Percentiles rank a stretch among this genome's conserved stretches.
Evolutionary conservation across 768 basidiomycete genomes (phyloP).

Genomic region (Harrya chromipes): DNA sequence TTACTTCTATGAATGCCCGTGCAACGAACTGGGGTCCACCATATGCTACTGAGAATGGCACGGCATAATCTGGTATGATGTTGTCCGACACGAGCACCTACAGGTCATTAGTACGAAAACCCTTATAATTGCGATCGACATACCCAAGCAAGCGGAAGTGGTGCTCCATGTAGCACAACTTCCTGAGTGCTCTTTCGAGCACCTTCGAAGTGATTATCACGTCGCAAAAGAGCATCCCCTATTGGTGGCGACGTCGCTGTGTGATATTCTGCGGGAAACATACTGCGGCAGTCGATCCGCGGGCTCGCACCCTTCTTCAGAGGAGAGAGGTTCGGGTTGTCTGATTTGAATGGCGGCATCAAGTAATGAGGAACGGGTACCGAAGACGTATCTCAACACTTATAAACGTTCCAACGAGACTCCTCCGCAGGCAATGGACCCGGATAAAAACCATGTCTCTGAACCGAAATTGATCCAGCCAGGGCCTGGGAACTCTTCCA

Average conservation of each 20-base stretch:
- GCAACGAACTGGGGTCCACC: conserved; percentile 28
- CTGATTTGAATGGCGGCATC: conserved; percentile 15
- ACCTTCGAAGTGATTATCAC: conserved; percentile 1
- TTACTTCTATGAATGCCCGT: conserved; percentile 25
- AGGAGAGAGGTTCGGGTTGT: conserved; percentile 14
- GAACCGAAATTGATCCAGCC: too few species aligned
- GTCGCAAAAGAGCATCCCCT: neutral
- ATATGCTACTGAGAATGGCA: conserved; percentile 25
- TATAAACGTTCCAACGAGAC: conserved; percentile 3
- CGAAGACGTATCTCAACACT: neutral
- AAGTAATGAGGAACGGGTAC: conserved; percentile 1
- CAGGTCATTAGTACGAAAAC: neutral
- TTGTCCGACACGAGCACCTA: conserved; percentile 28
- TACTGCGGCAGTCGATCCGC: conserved; percentile 20
- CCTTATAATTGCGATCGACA: neutral
- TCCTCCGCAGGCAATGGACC: too few species aligned
- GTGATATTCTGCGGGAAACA: conserved; percentile 12
- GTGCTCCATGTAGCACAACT: conserved; percentile 18
- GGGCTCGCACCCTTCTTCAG: conserved; percentile 14
- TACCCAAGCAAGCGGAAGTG: conserved; percentile 29
- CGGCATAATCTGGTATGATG: conserved; percentile 27
- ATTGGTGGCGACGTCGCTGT: neutral
- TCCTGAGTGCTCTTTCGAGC: conserved; percentile 10
- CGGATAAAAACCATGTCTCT: neutral
- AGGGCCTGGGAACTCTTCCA: too few species aligned